Evolutionary conservation across 371 early-diverging fungal species (phyloP).

Genomic region (Zychaea mexicana): DNA sequence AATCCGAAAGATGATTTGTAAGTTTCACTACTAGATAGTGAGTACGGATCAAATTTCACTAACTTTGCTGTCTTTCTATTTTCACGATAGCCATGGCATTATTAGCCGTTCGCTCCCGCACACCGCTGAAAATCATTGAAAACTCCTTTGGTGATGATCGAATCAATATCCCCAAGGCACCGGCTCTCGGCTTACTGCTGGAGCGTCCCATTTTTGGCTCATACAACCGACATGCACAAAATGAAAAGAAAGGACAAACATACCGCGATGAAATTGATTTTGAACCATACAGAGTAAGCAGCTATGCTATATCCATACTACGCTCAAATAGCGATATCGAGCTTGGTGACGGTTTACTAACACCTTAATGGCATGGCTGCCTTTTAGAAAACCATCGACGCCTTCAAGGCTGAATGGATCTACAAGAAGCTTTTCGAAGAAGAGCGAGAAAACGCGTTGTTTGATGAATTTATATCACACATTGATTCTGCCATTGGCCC

Average conservation of each 20-base stretch:
- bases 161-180: conserved; percentile 98
- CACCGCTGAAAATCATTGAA: conserved; percentile 71
- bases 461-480: conserved; percentile 62
- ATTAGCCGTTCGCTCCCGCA: conserved; percentile 73
- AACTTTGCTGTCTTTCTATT: background rate
- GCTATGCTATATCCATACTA: too few relatives aligned
- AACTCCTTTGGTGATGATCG: conserved; percentile 65
- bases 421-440: conserved; percentile 69
- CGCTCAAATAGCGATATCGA: too few relatives aligned
- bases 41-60: background rate
- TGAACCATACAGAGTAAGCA: conserved; percentile 36
- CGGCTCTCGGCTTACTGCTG: conserved; percentile 93
- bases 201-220: conserved; percentile 74
- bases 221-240: conserved; percentile 58
- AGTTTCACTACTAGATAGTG: conserved; percentile 12
- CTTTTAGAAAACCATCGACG: conserved; percentile 66
- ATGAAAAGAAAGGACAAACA: conserved; percentile 4
- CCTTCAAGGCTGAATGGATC: conserved; percentile 83
- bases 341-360: too few relatives aligned
- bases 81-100: conserved; percentile 67
- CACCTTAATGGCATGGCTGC: too few relatives aligned
- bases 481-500: conserved; percentile 57
- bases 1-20: conserved; percentile 99
- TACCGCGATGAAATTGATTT: conserved; percentile 46
- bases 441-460: conserved; percentile 61